Percentiles rank a stretch among this genome's conserved stretches.
Evolutionary conservation across 2,329 filamentous ascomycete species (phyloP).

Genomic region (Aspergillus novoparasiticus): DNA sequence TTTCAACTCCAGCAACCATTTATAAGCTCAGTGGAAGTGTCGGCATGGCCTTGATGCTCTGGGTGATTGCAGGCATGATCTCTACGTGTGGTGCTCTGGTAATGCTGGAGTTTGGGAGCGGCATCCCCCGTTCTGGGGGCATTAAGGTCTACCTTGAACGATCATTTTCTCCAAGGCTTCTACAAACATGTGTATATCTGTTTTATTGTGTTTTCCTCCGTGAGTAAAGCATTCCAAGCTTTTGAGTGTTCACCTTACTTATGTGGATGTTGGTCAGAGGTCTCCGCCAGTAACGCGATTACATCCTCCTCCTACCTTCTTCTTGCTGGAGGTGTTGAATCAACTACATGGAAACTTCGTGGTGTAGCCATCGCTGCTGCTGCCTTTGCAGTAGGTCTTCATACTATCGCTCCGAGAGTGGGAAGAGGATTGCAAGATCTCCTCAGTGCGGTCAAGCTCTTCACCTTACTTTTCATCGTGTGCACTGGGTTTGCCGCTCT

Average conservation of each 20-base stretch:
- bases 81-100: constrained; percentile 51
- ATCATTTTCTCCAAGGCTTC: constrained; percentile 47
- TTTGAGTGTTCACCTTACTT: background rate
- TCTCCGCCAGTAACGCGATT: constrained; percentile 29
- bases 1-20: constrained; percentile 61
- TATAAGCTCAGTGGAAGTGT: constrained; percentile 58
- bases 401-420: constrained; percentile 42
- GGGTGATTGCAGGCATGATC: constrained; percentile 55
- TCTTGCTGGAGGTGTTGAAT: constrained; percentile 23
- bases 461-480: constrained; percentile 48
- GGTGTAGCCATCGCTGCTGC: constrained; percentile 31
- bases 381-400: constrained; percentile 43
- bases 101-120: constrained; percentile 51
- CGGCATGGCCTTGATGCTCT: constrained; percentile 56
- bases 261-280: background rate
- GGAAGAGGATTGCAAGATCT: constrained; percentile 49
- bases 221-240: background rate
- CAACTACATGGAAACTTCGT: constrained; percentile 29
- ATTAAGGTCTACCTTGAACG: constrained; percentile 54
- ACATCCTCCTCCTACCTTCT: constrained; percentile 28
- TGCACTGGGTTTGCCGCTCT: constrained; percentile 45
- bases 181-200: constrained; percentile 53
- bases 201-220: constrained; percentile 48
- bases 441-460: constrained; percentile 49
- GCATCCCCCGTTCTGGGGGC: constrained; percentile 50